Evolutionary conservation across 2,329 filamentous ascomycete species (phyloP).

Genomic region (Apiospora sp.): DNA sequence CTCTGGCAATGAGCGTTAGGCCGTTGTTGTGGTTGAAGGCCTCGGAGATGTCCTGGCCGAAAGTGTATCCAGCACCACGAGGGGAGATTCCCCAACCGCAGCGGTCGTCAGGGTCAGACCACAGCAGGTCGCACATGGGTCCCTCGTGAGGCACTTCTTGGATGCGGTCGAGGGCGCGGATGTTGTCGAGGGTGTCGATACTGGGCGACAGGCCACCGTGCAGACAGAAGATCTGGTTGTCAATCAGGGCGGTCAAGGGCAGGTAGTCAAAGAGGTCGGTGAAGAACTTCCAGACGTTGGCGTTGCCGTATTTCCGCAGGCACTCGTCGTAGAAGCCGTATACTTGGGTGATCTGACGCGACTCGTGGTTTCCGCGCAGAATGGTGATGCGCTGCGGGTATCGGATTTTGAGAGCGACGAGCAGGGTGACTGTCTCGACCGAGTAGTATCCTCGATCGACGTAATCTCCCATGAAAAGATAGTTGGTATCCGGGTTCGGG

Average conservation of each 20-base stretch:
- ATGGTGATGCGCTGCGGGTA: constrained; percentile 97
- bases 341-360: constrained; percentile 94
- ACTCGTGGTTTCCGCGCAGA: constrained; percentile 95
- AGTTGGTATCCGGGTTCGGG: constrained; percentile 97
- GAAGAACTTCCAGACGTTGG: constrained; percentile 97
- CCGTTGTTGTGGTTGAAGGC: constrained; percentile 99
- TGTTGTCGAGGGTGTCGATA: constrained; percentile 95
- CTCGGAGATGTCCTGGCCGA: constrained; percentile 96
- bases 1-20: constrained; percentile 91
- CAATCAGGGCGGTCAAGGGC: constrained; percentile 94
- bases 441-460: constrained; percentile 99
- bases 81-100: constrained; percentile 97
- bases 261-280: constrained; percentile 99
- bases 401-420: constrained; percentile 94
- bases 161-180: constrained; percentile 91
- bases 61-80: constrained; percentile 92
- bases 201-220: constrained; percentile 97
- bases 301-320: constrained; percentile 92
- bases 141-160: constrained; percentile 99
- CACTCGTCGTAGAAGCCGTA: constrained; percentile 99
- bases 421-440: constrained; percentile 93
- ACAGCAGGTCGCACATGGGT: constrained; percentile 96
- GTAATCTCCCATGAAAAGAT: constrained; percentile 99
- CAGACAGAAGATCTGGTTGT: constrained; percentile 99
- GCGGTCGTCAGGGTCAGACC: constrained; percentile 97